Conservation (phyloP, 2,329 filamentous ascomycete species). For the Aspergillus uvarum region DNA sequence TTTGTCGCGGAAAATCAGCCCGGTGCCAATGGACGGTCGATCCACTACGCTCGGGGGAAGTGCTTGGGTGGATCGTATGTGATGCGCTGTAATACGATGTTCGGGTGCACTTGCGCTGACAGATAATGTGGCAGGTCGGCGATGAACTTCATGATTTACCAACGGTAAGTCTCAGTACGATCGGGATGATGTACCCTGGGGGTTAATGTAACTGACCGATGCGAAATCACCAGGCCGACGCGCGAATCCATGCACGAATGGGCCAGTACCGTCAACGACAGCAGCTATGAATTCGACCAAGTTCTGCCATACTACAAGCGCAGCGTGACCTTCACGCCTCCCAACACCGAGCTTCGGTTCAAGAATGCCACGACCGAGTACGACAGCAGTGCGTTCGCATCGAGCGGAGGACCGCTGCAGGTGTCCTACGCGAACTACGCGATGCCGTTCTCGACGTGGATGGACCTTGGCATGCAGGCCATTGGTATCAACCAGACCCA, state of each 20-base stretch:
- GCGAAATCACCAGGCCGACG: conserved; percentile 9
- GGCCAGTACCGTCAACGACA: conserved; percentile 25
- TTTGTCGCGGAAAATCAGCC: conserved; percentile 24
- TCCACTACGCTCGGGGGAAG: conserved; percentile 19
- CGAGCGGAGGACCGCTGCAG: conserved; percentile 36
- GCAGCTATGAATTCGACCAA: conserved; percentile 28
- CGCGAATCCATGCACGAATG: conserved; percentile 20
- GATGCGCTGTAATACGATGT: neutral
- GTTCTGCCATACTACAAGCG: conserved; percentile 29
- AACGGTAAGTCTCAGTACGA: conserved; percentile 16
- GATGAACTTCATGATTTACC: conserved; percentile 27
- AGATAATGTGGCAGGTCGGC: conserved; percentile 15
- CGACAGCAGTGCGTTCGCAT: conserved; percentile 19
- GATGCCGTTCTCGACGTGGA: conserved; percentile 43
- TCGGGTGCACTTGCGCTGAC: neutral
- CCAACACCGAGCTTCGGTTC: conserved; percentile 13
- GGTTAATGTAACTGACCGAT: neutral
- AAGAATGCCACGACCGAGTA: conserved; percentile 24
- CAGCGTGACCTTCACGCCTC: conserved; percentile 28
- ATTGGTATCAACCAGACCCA: conserved; percentile 40
- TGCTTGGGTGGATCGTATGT: conserved; percentile 17
- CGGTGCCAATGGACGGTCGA: conserved; percentile 23
- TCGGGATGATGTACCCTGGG: neutral
- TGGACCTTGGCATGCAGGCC: conserved; percentile 38
- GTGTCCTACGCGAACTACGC: conserved; percentile 46